Conservation (phyloP, 768 basidiomycete genomes). For the Trametopsis cervina region DNA sequence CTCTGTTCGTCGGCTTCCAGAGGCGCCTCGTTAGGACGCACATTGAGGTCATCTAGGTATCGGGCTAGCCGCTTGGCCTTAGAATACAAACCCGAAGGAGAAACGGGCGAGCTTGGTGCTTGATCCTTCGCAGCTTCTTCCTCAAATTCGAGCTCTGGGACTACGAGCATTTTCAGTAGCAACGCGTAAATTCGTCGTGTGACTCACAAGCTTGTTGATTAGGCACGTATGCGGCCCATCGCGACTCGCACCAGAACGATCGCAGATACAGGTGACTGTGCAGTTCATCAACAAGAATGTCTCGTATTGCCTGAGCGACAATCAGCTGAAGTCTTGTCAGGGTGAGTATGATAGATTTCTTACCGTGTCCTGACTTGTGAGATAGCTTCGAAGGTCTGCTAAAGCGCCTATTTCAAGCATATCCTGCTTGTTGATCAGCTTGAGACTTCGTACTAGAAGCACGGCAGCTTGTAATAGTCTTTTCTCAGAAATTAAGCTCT, state of each 20-base stretch:
- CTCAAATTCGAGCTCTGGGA: slow-evolving; percentile 62
- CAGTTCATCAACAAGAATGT: slow-evolving; percentile 91
- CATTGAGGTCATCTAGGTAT: slow-evolving; percentile 57
- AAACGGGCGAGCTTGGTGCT: slow-evolving; percentile 34
- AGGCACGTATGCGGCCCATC: slow-evolving; percentile 81
- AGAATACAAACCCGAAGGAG: slow-evolving; percentile 22
- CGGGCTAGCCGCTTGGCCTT: slow-evolving; percentile 47
- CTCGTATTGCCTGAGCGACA: slow-evolving; percentile 65
- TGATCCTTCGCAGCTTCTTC: slow-evolving; percentile 30
- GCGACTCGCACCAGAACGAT: slow-evolving; percentile 90
- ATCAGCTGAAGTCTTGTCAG: neutral
- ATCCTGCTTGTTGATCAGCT: slow-evolving; percentile 85
- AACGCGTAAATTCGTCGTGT: neutral
- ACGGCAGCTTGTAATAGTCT: slow-evolving; percentile 83
- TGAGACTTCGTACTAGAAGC: slow-evolving; percentile 80
- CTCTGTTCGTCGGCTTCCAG: slow-evolving; percentile 48
- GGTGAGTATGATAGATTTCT: slow-evolving; percentile 21
- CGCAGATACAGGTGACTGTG: slow-evolving; percentile 97
- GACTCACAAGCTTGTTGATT: slow-evolving; percentile 72
- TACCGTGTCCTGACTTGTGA: slow-evolving; percentile 81
- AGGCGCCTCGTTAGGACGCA: slow-evolving; percentile 75
- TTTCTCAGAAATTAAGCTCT: slow-evolving; percentile 95
- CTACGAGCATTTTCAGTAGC: slow-evolving; percentile 29
- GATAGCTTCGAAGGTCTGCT: slow-evolving; percentile 79
- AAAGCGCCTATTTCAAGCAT: slow-evolving; percentile 96